phyloP scores from a whole-genome alignment of 2,329 filamentous ascomycete species.

The Alternaria burnsii region DNA sequence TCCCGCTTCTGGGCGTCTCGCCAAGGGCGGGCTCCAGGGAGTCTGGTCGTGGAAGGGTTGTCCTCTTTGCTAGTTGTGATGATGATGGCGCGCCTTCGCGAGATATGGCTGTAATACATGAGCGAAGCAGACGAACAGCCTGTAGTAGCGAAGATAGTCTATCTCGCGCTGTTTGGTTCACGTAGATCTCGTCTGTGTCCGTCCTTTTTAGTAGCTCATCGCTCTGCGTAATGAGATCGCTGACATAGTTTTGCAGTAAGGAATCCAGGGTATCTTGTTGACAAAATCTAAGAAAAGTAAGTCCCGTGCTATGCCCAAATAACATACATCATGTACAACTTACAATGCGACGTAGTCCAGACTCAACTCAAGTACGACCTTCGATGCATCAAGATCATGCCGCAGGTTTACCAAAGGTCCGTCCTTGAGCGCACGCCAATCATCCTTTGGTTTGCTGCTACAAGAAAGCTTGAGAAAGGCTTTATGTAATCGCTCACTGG shows the following conservation, averaged over 20 bases:
- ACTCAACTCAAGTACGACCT: slow-evolving; percentile 39
- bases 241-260: slow-evolving; percentile 27
- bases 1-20: slow-evolving; percentile 32
- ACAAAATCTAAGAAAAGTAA: slow-evolving; percentile 23
- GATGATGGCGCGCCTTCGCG: slow-evolving; percentile 19
- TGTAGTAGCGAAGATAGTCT: slow-evolving; percentile 34
- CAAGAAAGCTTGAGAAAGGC: slow-evolving; percentile 39
- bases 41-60: slow-evolving; percentile 32
- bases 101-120: slow-evolving; percentile 33
- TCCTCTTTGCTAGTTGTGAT: slow-evolving; percentile 20
- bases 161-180: slow-evolving; percentile 36
- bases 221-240: slow-evolving; percentile 25
- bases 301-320: not conserved
- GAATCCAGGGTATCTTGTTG: slow-evolving; percentile 33
- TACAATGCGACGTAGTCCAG: slow-evolving; percentile 43
- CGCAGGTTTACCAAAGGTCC: slow-evolving; percentile 27
- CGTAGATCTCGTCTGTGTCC: slow-evolving; percentile 36
- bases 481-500: slow-evolving; percentile 41
- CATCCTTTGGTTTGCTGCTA: slow-evolving; percentile 28
- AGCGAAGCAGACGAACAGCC: slow-evolving; percentile 34
- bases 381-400: slow-evolving; percentile 38
- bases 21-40: slow-evolving; percentile 33
- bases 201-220: slow-evolving; percentile 36
- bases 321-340: slow-evolving; percentile 16
- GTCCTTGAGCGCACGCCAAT: slow-evolving; percentile 34